A percentile compares a stretch with the other conserved stretches of the same genome.
Conservation (phyloP, 1,284 basidiomycete genomes). For the Cutaneotrichosporon curvatum region DNA sequence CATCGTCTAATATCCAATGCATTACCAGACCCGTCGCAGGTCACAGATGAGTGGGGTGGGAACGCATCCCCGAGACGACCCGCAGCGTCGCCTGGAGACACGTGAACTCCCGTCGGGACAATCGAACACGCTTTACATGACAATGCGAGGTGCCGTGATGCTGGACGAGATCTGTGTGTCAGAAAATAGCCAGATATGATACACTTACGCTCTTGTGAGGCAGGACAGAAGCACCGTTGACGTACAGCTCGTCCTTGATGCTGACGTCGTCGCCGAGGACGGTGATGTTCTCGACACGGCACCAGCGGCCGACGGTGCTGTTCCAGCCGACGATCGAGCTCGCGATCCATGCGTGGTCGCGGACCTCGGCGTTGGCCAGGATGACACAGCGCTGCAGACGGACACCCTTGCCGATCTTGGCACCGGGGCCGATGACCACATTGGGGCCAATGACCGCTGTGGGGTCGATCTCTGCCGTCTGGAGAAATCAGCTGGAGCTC, state of each 20-base stretch:
- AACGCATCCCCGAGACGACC: not conserved
- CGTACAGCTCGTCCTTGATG: conserved; percentile 52
- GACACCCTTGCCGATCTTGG: conserved; percentile 50
- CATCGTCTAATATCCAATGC: conserved; percentile 4
- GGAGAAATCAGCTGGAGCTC: conserved; percentile 2
- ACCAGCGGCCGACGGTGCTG: conserved; percentile 51
- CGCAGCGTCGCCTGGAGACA: too few relatives aligned
- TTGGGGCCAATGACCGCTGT: conserved; percentile 51
- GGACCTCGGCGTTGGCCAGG: conserved; percentile 49
- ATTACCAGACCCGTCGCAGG: not conserved
- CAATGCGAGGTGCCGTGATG: conserved; percentile 48
- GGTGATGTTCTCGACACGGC: conserved; percentile 50
- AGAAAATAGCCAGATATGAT: too few relatives aligned
- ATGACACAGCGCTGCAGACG: conserved; percentile 52
- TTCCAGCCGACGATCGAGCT: conserved; percentile 53
- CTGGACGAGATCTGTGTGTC: conserved; percentile 46
- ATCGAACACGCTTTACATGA: conserved; percentile 38
- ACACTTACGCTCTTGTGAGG: conserved; percentile 50
- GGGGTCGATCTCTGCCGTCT: conserved; percentile 51
- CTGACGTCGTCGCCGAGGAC: conserved; percentile 52
- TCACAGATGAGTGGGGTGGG: too few relatives aligned
- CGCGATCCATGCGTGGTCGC: conserved; percentile 52
- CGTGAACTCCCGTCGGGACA: too few relatives aligned
- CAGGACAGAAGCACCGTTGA: conserved; percentile 51
- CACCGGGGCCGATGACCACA: conserved; percentile 51